phyloP scores from a whole-genome alignment of 2,329 filamentous ascomycete genomes.

The Nigrospora osmanthi region DNA sequence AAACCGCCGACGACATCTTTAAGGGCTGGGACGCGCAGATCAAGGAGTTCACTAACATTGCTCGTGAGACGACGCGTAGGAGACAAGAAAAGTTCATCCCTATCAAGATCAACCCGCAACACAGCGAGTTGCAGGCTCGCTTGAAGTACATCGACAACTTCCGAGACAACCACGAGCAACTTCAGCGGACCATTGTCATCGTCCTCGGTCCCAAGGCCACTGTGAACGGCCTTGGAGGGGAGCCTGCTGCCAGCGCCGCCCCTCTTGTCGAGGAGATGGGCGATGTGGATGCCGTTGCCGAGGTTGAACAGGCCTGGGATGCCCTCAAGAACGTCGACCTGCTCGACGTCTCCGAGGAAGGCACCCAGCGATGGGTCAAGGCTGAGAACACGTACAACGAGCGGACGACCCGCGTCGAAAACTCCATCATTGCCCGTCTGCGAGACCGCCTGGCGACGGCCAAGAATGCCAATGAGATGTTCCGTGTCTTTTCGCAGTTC shows the following conservation, averaged over 20 bases:
- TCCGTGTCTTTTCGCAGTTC: slow-evolving; percentile 98
- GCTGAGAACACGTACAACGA: slow-evolving; percentile 97
- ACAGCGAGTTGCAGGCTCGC: slow-evolving; percentile 81
- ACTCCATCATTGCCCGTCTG: slow-evolving; percentile 93
- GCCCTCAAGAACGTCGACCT: slow-evolving; percentile 92
- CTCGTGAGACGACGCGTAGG: slow-evolving; percentile 86
- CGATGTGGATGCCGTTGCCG: slow-evolving; percentile 93
- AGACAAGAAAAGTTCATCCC: slow-evolving; percentile 97
- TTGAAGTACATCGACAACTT: slow-evolving; percentile 93
- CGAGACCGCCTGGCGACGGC: slow-evolving; percentile 89
- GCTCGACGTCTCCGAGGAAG: slow-evolving; percentile 82
- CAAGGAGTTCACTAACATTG: slow-evolving; percentile 97
- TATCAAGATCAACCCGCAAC: slow-evolving; percentile 87
- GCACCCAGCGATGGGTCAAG: slow-evolving; percentile 85
- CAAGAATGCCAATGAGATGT: slow-evolving; percentile 99
- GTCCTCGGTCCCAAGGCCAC: slow-evolving; percentile 75
- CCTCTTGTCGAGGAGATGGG: slow-evolving; percentile 89
- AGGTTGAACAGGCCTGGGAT: slow-evolving; percentile 91
- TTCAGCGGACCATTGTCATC: slow-evolving; percentile 92
- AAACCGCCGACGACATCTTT: slow-evolving; percentile 78
- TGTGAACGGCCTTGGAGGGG: slow-evolving; percentile 44
- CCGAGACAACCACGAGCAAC: slow-evolving; percentile 92
- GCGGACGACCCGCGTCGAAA: slow-evolving; percentile 92
- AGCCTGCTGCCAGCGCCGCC: slow-evolving; percentile 46
- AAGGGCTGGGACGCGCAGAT: slow-evolving; percentile 89